Conservation (phyloP, 495 filamentous ascomycete genomes). For the Achaetomiella virescens region DNA sequence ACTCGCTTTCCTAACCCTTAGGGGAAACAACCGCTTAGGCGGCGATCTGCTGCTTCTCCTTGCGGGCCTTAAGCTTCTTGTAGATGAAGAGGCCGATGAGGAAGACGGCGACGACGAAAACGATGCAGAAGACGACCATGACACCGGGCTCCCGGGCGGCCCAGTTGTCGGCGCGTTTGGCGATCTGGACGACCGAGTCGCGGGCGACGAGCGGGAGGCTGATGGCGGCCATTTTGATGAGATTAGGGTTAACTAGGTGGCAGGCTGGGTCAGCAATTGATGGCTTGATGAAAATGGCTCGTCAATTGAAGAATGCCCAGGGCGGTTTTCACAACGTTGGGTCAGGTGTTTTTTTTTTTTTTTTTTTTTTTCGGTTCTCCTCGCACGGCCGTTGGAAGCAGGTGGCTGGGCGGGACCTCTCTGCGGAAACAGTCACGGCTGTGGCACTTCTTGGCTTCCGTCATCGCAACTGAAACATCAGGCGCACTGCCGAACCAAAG, state of each 20-base stretch:
- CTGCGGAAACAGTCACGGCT: neutral
- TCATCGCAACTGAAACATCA: constrained; percentile 8
- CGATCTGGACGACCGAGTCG: constrained; percentile 39
- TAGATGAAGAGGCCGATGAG: constrained; percentile 42
- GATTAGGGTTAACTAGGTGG: neutral
- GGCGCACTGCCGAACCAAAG: neutral
- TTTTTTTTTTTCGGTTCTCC: neutral
- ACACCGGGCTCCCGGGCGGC: constrained; percentile 46
- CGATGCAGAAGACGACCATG: constrained; percentile 54
- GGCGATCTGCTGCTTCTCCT: constrained; percentile 26
- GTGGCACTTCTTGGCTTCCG: constrained; percentile 14
- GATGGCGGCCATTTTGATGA: constrained; percentile 42
- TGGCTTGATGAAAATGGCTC: neutral
- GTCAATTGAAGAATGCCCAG: too few species aligned
- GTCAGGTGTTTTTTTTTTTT: neutral
- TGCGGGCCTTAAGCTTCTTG: constrained; percentile 36
- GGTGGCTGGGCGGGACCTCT: neutral
- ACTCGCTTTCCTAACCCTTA: neutral
- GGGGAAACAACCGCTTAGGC: constrained; percentile 9
- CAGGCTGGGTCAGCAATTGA: constrained; percentile 4
- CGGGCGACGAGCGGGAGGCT: constrained; percentile 42
- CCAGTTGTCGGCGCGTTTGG: constrained; percentile 46
- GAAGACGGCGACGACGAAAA: constrained; percentile 46
- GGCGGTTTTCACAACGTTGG: too few species aligned
- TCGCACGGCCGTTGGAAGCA: neutral